Evolutionary conservation across 352 stramenopile species (phyloP).

Genomic region (Peronospora farinosa): DNA sequence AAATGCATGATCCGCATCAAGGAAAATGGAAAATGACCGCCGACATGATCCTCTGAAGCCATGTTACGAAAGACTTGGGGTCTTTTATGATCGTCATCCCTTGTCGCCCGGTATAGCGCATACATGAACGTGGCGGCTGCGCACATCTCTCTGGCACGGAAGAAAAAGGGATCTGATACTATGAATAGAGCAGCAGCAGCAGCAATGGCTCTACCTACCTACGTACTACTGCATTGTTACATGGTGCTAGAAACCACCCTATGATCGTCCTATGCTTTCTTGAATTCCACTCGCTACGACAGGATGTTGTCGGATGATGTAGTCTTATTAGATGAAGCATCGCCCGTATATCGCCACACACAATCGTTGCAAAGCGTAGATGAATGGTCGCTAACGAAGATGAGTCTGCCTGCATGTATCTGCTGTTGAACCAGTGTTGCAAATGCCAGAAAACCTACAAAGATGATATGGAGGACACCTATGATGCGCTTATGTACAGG

Average conservation of each 20-base stretch:
- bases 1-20: slow-evolving; percentile 31
- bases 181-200: slow-evolving; percentile 8
- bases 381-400: not conserved
- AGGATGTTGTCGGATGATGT: too few relatives aligned
- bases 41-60: not conserved
- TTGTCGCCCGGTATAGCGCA: slow-evolving; percentile 14
- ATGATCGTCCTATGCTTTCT: too few relatives aligned
- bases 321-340: too few relatives aligned
- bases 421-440: not conserved
- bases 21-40: slow-evolving; percentile 31
- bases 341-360: not conserved
- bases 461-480: not conserved
- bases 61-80: slow-evolving; percentile 6
- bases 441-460: not conserved
- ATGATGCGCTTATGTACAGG: not conserved
- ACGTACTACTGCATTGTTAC: too few relatives aligned
- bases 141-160: slow-evolving; percentile 16
- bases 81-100: slow-evolving; percentile 11
- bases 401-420: not conserved
- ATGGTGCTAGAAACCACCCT: too few relatives aligned
- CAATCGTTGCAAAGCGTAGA: not conserved
- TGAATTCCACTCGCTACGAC: too few relatives aligned
- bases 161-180: slow-evolving; percentile 4
- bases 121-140: slow-evolving; percentile 5
- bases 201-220: too few relatives aligned